Base-by-base conservation (phyloP, 2,329 filamentous ascomycete genomes). In the Dothideomycetes sp. region DNA sequence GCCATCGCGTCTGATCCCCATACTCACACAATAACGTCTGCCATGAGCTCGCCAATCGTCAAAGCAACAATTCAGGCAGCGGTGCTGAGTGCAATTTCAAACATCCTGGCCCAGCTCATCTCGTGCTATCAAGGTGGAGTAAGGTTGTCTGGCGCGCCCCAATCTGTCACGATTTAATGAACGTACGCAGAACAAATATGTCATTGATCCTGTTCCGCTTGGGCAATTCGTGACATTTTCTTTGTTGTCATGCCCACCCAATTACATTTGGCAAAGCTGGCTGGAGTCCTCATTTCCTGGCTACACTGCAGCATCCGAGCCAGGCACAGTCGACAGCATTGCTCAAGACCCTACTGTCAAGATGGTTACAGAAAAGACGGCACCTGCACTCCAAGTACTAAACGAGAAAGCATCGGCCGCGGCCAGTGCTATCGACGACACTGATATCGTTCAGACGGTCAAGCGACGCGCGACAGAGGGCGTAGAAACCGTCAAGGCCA, bases 211-310 rank as follows among this genome's bases (percentile, higher is more conserved):
- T 61, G 62, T 72, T 4, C 76, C 81, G 3, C 69, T 94, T 32
- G 63, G 87, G 49, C 83, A 87, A 56, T 94, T 93, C 60, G 63
- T 84, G 37, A 54, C 85, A 38, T 94, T 81, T 65, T 75, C 79
- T 47, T 55, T 84, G 24, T 55, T 94, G 43, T 80, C 72, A 59
- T 81, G 79, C 31, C 86, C 87, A 3, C 83, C 83, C 33, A 95
- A 95, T 62, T 84, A 86, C 55, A 56, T 84, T 51, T 94, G 86
- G 87, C 87, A 94, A 68, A 72, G 76, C 31, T 84, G 73, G 54
- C 70, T 94, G 38, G 87, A 94, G 61, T 65, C 72, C 4, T 62
- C 68, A 3, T 93, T 86, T 54, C 87, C 87, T 0, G 79, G 81
- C 1, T 72, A 75, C 49, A 69, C 70, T 37, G 44, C 45, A 50